Evolutionary conservation across 1,139 yeast species (phyloP), one percentile per base, ranked within the genome.

Genomic region (Ogataea hybrid): DNA sequence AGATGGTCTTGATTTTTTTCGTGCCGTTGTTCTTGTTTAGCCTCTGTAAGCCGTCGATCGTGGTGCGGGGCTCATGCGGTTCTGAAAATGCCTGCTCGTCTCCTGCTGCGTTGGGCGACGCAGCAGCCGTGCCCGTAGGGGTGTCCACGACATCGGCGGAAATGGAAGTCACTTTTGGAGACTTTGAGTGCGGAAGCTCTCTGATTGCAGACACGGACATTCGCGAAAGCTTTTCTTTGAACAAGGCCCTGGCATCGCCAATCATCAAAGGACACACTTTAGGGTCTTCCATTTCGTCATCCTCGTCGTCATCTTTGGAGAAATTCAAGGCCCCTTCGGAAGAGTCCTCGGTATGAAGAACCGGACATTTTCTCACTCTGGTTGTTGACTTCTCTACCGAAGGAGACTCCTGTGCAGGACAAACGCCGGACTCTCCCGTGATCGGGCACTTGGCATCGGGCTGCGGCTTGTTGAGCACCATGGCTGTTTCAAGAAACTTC

Each of bases 191-290:
- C 3, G 54, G 51, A 10, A 51, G 36, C 14, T 54, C 61, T 39
- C 61, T 48, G 6, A 58, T 42, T 1, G 64, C 58, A 36, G 59
- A 53, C 3, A 56, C 47, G 22, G 58, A 57, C 59, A 57, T 56
- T 39, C 58, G 48, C 1, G 63, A 49, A 12, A 62, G 42, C 39
- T 56, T 59, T 41, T 61, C 65, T 30, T 61, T 58, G 47, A 59
- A 61, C 23, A 61, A 37, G 6, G 60, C 60, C 35, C 63, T 53
- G 4, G 64, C 67, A 46, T 66, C 71, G 30, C 69, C 69, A 30
- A 66, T 59, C 70, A 68, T 68, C 44, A 68, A 46, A 0, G 71
- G 71, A 42, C 70, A 68, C 7, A 66, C 68, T 42, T 63, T 65
- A 1, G 60, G 59, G 28, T 63, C 65, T 21, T 59, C 60, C 10